phyloP scores from a whole-genome alignment of 192 early-diverging fungal species.

The Backusella westeae region DNA sequence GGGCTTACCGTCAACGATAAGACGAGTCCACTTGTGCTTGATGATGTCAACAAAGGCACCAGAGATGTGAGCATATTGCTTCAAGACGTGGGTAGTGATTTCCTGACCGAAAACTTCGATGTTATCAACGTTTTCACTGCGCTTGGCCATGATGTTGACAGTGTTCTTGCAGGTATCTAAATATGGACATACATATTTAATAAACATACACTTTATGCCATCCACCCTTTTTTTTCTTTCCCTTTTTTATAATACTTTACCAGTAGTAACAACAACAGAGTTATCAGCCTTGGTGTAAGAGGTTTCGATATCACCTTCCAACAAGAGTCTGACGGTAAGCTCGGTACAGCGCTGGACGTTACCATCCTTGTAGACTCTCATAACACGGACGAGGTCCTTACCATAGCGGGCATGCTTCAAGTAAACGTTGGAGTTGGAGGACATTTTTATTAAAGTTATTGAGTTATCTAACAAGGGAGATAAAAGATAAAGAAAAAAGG shows the following conservation, averaged over 20 bases:
- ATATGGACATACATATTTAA: background rate
- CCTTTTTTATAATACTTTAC: constrained; percentile 11
- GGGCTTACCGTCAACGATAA: constrained; percentile 55
- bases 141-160: constrained; percentile 73
- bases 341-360: constrained; percentile 67
- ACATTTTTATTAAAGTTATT: constrained; percentile 3
- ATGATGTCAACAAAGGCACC: constrained; percentile 63
- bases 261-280: constrained; percentile 69
- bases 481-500: background rate
- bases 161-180: constrained; percentile 75
- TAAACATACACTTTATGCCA: background rate
- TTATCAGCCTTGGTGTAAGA: constrained; percentile 80
- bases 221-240: background rate
- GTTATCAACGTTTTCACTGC: constrained; percentile 60
- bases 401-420: constrained; percentile 63
- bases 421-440: constrained; percentile 29
- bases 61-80: constrained; percentile 69
- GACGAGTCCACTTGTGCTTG: constrained; percentile 76
- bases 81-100: constrained; percentile 67
- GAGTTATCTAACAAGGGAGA: background rate
- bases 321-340: constrained; percentile 59
- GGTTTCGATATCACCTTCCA: constrained; percentile 54
- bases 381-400: constrained; percentile 71
- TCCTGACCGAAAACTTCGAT: constrained; percentile 73
- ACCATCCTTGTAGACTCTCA: constrained; percentile 65